Evolutionary conservation across 495 filamentous ascomycete genomes (phyloP).

Genomic region (Penicillium salamii): DNA sequence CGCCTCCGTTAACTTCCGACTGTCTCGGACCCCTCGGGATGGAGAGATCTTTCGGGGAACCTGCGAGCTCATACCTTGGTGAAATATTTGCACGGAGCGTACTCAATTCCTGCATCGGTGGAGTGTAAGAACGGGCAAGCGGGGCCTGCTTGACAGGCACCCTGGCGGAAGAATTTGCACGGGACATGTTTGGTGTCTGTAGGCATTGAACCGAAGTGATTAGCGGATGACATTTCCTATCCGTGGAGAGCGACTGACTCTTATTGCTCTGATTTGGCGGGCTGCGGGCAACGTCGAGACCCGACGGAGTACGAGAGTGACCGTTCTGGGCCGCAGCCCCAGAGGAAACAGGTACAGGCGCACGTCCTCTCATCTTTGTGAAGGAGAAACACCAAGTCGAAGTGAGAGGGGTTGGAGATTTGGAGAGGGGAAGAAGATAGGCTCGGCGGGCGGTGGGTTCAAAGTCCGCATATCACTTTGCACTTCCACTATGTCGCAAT

Average conservation of each 20-base stretch:
- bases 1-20: conserved; percentile 4
- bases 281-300: conserved; percentile 60
- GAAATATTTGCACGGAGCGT: conserved; percentile 95
- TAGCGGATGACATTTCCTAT: too few relatives aligned
- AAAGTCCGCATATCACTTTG: background rate
- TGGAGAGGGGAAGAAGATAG: conserved; percentile 13
- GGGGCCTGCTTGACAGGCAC: conserved; percentile 91
- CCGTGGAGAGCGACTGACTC: too few relatives aligned
- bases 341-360: conserved; percentile 39
- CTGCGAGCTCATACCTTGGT: conserved; percentile 67
- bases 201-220: too few relatives aligned
- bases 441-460: conserved; percentile 17
- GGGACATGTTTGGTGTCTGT: conserved; percentile 95
- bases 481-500: background rate
- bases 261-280: conserved; percentile 70
- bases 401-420: conserved; percentile 11
- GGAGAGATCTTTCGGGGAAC: background rate
- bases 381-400: conserved; percentile 25
- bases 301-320: conserved; percentile 46
- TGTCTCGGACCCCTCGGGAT: background rate
- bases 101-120: conserved; percentile 71
- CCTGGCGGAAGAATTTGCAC: conserved; percentile 98
- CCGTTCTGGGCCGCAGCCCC: conserved; percentile 39
- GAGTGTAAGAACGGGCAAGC: conserved; percentile 97
- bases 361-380: conserved; percentile 45